These are phyloP conservation scores for Wakefieldia striispora DNA, from an alignment of 768 basidiomycete genomes.

Conservation along the genomic window DNA sequence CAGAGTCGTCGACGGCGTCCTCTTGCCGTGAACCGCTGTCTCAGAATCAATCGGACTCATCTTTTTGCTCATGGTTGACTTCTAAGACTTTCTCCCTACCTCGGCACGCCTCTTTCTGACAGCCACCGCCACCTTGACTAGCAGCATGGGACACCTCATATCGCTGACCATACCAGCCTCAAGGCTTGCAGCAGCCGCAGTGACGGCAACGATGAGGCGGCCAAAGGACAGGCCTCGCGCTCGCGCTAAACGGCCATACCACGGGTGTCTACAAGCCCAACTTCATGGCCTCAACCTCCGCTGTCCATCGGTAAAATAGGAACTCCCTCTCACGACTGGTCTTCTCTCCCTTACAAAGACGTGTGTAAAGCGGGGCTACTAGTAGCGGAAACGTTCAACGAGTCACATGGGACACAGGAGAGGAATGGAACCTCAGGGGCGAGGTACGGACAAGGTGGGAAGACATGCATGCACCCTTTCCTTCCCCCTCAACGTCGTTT, in stretches of 20 bases:
- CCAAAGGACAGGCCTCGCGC: conserved; percentile 68
- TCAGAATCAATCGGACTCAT: too few relatives aligned
- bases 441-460: conserved; percentile 57
- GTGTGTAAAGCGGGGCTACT: conserved; percentile 42
- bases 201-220: conserved; percentile 42
- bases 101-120: conserved; percentile 69
- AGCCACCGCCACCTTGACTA: conserved; percentile 71
- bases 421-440: conserved; percentile 64
- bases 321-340: conserved; percentile 52
- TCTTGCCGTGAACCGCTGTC: conserved; percentile 76
- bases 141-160: conserved; percentile 70
- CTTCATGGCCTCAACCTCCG: conserved; percentile 59
- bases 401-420: conserved; percentile 68
- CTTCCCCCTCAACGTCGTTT: neutral
- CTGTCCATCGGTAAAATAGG: conserved; percentile 79
- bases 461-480: conserved; percentile 43
- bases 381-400: conserved; percentile 70
- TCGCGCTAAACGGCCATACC: conserved; percentile 55
- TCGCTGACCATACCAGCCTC: conserved; percentile 55
- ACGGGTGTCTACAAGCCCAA: conserved; percentile 75
- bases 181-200: conserved; percentile 32
- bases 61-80: too few relatives aligned
- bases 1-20: too few relatives aligned
- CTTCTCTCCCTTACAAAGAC: conserved; percentile 40
- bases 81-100: too few relatives aligned